Evolutionary conservation across 805 yeast genomes (phyloP).

Genomic region (Saccharomycopsis lassenensis): DNA sequence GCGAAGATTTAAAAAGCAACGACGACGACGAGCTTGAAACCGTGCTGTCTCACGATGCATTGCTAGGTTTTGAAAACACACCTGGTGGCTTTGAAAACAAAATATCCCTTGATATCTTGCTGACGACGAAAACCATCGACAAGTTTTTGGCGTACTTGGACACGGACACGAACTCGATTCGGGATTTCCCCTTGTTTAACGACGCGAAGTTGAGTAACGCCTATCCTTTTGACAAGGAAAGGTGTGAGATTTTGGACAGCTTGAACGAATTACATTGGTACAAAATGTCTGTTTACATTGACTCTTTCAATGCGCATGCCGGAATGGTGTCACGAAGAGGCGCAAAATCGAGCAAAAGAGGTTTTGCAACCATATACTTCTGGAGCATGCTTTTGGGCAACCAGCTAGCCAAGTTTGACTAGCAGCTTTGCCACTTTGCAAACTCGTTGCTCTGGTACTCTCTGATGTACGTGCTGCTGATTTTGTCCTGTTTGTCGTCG

Average conservation of each 20-base stretch:
- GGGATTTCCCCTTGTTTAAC: conserved; percentile 19
- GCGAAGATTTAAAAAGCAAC: conserved; percentile 12
- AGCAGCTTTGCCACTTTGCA: background rate
- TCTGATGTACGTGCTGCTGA: conserved; percentile 72
- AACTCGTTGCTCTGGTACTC: conserved; percentile 24
- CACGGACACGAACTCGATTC: conserved; percentile 2
- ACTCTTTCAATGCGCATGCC: conserved; percentile 74
- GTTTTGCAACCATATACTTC: conserved; percentile 40
- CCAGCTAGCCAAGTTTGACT: conserved; percentile 1
- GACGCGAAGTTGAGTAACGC: conserved; percentile 16
- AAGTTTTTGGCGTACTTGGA: conserved; percentile 6
- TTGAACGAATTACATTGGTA: conserved; percentile 64
- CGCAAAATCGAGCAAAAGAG: conserved; percentile 36
- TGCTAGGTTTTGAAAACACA: background rate
- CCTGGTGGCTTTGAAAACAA: conserved; percentile 9
- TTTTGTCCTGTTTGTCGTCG: conserved; percentile 47
- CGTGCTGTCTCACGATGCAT: too few relatives aligned
- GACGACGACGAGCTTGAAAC: too few relatives aligned
- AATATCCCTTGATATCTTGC: conserved; percentile 7
- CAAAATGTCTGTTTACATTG: conserved; percentile 63
- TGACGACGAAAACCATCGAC: background rate
- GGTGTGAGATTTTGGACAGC: conserved; percentile 35
- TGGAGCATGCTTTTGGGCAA: conserved; percentile 26
- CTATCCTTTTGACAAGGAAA: conserved; percentile 28
- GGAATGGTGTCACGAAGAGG: conserved; percentile 76